phyloP scores from a whole-genome alignment of 2,329 filamentous ascomycete species.

The Dothideomycetes sp. region DNA sequence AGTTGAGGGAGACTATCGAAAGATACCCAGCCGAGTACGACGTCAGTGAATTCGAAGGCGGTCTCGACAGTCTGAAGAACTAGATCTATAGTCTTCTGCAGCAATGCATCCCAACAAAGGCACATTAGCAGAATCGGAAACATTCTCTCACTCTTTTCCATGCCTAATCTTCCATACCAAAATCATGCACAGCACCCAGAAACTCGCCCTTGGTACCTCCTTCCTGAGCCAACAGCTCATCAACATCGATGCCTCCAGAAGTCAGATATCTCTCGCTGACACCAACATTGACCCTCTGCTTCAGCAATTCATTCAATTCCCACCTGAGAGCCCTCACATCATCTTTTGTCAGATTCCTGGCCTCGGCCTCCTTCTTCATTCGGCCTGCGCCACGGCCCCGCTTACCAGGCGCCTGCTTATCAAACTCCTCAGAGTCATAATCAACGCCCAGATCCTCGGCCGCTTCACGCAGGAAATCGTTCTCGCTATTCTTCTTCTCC shows the following conservation, averaged over 20 bases:
- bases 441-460: conserved; percentile 91
- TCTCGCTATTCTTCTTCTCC: conserved; percentile 73
- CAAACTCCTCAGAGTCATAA: conserved; percentile 82
- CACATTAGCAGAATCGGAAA: background rate
- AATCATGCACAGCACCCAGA: conserved; percentile 44
- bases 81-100: background rate
- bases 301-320: conserved; percentile 60
- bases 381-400: conserved; percentile 55
- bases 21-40: conserved; percentile 92
- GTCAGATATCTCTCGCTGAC: conserved; percentile 82
- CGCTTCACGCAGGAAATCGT: conserved; percentile 71
- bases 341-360: conserved; percentile 55
- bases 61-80: conserved; percentile 49
- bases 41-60: conserved; percentile 62
- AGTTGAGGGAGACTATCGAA: conserved; percentile 67
- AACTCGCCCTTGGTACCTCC: conserved; percentile 57
- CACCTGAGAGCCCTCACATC: conserved; percentile 61
- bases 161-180: conserved; percentile 25
- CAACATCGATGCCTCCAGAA: conserved; percentile 72
- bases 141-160: conserved; percentile 1
- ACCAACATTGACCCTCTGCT: conserved; percentile 69
- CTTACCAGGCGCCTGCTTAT: conserved; percentile 47
- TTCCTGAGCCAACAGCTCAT: conserved; percentile 47
- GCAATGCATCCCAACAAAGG: background rate
- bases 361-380: conserved; percentile 64